Evolutionary conservation across 305 asterid genomes (phyloP), one percentile per base, ranked within the genome.

Genomic region (Fraxinus sp.): DNA sequence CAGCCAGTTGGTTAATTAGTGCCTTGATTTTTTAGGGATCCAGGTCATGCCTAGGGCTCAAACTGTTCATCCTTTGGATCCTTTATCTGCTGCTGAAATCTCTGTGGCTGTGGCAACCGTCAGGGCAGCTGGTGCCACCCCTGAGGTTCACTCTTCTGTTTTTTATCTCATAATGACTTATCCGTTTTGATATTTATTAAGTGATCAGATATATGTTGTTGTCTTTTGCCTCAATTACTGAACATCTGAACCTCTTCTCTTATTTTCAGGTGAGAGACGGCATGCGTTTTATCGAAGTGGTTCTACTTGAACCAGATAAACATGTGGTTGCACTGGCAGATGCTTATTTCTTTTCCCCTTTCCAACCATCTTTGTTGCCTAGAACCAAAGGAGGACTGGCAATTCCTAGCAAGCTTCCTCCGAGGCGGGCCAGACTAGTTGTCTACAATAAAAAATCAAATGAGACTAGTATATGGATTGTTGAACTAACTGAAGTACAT

Each of bases 311-410:
- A 85, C 99, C 99, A 30, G 97, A 90, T 20, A 96, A 96, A 86
- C 88, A 85, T 73, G 93, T 94, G 11, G 92, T 96, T 85, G 98
- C 98, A 62, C 88, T 96, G 37, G 98, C 99, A 8, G 98, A 94
- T 89, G 99, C 99, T 35, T 96, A 96, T 85, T 96, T 94, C 88
- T 96, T 93, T 84, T 98, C 99, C 52, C 99, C 99, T 78, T 94
- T 96, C 84, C 99, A 94, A 87, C 95, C 98, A 30, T 94, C 98
- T 10, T 84, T 94, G 89, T 83, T 96, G 88, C 88, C 90, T 77
- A 90, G 98, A 86, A 88, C 94, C 3, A 96, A 90, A 91, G 98
- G 97, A 78, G 98, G 98, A 28, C 95, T 93, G 66, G 35, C 89
- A 52, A 92, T 96, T 82, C 98, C 97, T 46, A 89, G 90, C 80